These are phyloP conservation scores for Cystobasidium pallidum DNA, from an alignment of 1,284 basidiomycete species.

Conservation along the genomic window DNA sequence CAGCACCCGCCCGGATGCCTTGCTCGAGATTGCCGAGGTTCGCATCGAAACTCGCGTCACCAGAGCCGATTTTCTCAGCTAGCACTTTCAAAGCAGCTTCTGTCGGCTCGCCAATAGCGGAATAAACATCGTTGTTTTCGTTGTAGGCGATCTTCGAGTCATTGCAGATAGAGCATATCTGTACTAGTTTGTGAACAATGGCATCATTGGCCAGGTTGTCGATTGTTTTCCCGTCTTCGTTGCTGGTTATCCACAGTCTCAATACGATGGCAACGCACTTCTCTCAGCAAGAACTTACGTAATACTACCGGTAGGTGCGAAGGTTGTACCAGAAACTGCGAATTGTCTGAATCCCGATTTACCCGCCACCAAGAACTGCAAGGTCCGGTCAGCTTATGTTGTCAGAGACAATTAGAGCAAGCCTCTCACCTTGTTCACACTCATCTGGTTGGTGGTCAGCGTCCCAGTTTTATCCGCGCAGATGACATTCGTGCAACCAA, in stretches of 20 bases:
- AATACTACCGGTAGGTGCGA: conserved; percentile 77
- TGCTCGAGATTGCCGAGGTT: conserved; percentile 66
- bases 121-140: conserved; percentile 75
- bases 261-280: neutral
- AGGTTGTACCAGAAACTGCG: conserved; percentile 84
- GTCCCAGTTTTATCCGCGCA: conserved; percentile 98
- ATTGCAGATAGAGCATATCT: conserved; percentile 89
- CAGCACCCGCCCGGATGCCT: conserved; percentile 71
- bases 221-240: conserved; percentile 20
- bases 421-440: conserved; percentile 74
- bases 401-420: neutral
- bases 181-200: conserved; percentile 73
- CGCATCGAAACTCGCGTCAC: conserved; percentile 59
- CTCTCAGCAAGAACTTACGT: conserved; percentile 51
- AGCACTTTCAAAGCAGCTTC: conserved; percentile 92
- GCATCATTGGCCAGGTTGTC: conserved; percentile 69
- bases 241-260: neutral
- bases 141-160: conserved; percentile 88
- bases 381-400: neutral
- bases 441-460: conserved; percentile 94
- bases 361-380: conserved; percentile 74
- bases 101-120: conserved; percentile 92
- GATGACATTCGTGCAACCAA: conserved; percentile 94
- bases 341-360: conserved; percentile 68
- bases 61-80: conserved; percentile 75